A percentile compares a stretch with the other conserved stretches of the same genome.
These are phyloP conservation scores for Penicillium herquei DNA, from an alignment of 495 filamentous ascomycete genomes.

Conservation along the genomic window DNA sequence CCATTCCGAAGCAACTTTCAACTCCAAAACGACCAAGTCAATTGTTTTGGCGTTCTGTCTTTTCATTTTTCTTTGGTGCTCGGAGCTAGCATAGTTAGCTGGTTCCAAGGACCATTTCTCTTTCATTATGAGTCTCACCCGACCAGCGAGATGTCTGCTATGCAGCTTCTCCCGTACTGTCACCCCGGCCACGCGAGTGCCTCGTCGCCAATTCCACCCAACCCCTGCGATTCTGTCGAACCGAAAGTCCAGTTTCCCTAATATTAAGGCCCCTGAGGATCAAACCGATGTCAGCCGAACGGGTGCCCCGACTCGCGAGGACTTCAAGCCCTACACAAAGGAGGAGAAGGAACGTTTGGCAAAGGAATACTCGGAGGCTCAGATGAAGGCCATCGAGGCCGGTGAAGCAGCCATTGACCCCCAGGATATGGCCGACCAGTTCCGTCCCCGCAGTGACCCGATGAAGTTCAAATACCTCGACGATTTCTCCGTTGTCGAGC, in stretches of 20 bases:
- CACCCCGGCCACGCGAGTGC: slow-evolving; percentile 40
- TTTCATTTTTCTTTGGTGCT: slow-evolving; percentile 19
- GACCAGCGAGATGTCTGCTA: slow-evolving; percentile 58
- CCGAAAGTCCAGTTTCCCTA: slow-evolving; percentile 33
- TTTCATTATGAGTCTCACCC: slow-evolving; percentile 55
- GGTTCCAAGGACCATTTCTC: slow-evolving; percentile 14
- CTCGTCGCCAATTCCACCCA: slow-evolving; percentile 53
- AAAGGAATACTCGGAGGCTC: slow-evolving; percentile 71
- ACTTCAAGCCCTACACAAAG: slow-evolving; percentile 63
- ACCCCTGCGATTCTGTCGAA: slow-evolving; percentile 37
- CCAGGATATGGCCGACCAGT: slow-evolving; percentile 71
- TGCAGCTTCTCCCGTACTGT: slow-evolving; percentile 47
- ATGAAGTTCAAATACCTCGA: slow-evolving; percentile 76
- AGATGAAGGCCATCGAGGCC: slow-evolving; percentile 81
- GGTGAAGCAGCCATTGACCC: slow-evolving; percentile 81
- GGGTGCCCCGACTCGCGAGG: slow-evolving; percentile 32
- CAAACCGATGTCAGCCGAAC: slow-evolving; percentile 13
- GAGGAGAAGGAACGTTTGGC: slow-evolving; percentile 63
- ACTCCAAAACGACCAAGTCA: slow-evolving; percentile 24
- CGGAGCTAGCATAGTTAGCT: slow-evolving; percentile 28
- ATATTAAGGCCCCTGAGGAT: slow-evolving; percentile 16
- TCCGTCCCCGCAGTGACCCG: slow-evolving; percentile 64
- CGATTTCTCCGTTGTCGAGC: slow-evolving; percentile 76
- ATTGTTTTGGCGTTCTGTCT: slow-evolving; percentile 15
- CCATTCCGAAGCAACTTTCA: slow-evolving; percentile 18